These are phyloP conservation scores for Solanum peruvianum DNA, from an alignment of 257 asterid genomes.

Conservation along the genomic window DNA sequence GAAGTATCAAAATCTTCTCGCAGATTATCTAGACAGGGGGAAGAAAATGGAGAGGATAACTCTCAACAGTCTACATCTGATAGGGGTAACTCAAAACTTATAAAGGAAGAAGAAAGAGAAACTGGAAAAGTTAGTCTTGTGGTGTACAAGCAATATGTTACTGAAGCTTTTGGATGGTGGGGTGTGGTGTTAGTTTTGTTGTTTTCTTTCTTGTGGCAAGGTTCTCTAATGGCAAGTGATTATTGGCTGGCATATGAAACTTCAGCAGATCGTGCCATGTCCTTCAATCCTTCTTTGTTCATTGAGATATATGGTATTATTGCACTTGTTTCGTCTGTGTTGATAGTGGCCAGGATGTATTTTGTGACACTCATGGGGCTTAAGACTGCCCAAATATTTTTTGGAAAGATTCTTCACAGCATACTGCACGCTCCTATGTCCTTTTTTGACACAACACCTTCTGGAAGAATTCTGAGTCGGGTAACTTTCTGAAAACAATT, in stretches of 20 bases:
- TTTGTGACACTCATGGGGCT: conserved; percentile 63
- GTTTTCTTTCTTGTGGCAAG: conserved; percentile 62
- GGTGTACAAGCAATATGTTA: conserved; percentile 74
- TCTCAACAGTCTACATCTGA: conserved; percentile 20
- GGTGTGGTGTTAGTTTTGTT: conserved; percentile 46
- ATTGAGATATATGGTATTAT: conserved; percentile 53
- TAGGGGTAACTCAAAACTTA: conserved; percentile 54
- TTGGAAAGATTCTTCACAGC: conserved; percentile 61
- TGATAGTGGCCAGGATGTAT: conserved; percentile 43
- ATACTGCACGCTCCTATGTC: conserved; percentile 97
- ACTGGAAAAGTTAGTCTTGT: conserved; percentile 62
- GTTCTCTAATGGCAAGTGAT: conserved; percentile 59
- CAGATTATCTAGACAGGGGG: conserved; percentile 25
- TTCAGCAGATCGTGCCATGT: conserved; percentile 37
- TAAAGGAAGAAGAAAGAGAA: conserved; percentile 86
- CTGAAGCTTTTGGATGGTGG: conserved; percentile 81
- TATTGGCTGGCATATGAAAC: conserved; percentile 95
- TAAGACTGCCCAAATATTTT: conserved; percentile 82
- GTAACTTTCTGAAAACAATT: conserved; percentile 24
- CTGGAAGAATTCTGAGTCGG: conserved; percentile 93
- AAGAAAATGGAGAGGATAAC: conserved; percentile 38
- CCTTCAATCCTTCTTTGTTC: conserved; percentile 66
- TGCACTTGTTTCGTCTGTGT: conserved; percentile 26
- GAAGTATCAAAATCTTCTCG: conserved; percentile 22
- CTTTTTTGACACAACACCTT: conserved; percentile 95